Evolutionary conservation across 345 rosid genomes (phyloP).

Genomic region (Gossypium stocksii): DNA sequence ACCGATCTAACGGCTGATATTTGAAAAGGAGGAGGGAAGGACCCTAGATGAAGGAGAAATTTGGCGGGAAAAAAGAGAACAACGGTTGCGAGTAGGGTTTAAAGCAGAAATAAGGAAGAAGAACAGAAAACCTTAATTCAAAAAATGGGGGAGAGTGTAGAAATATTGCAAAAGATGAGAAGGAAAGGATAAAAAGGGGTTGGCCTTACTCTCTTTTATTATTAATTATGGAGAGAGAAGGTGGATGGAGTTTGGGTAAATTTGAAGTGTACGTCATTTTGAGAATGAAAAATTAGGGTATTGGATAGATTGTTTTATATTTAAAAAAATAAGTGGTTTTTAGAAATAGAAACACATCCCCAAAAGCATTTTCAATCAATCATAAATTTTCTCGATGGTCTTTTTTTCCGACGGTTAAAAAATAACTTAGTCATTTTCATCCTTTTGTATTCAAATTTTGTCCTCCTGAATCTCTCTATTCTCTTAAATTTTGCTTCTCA

Average conservation of each 20-base stretch:
- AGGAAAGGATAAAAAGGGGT: slow-evolving; percentile 10
- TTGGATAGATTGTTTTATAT: too few species aligned
- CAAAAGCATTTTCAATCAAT: too few species aligned
- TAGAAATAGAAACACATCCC: too few species aligned
- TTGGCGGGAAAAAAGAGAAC: slow-evolving; percentile 61
- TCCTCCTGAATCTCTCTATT: too few species aligned
- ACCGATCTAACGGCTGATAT: slow-evolving; percentile 47
- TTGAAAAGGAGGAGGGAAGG: slow-evolving; percentile 34
- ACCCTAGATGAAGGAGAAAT: slow-evolving; percentile 22
- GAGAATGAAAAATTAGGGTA: too few species aligned
- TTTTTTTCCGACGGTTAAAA: too few species aligned
- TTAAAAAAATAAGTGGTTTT: too few species aligned
- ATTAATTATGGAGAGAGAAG: neutral
- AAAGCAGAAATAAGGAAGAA: neutral
- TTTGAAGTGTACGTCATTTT: too few species aligned
- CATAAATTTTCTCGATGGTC: too few species aligned
- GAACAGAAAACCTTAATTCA: slow-evolving; percentile 54
- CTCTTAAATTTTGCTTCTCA: too few species aligned
- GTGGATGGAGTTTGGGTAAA: neutral
- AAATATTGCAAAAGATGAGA: neutral
- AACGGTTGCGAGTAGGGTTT: slow-evolving; percentile 47
- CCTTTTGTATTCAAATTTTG: too few species aligned
- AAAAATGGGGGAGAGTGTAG: slow-evolving; percentile 15
- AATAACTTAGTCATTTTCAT: too few species aligned
- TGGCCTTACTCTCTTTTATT: slow-evolving; percentile 21